Base-by-base conservation (phyloP, 1,284 basidiomycete genomes). In the Ceratobasidium sp. region DNA sequence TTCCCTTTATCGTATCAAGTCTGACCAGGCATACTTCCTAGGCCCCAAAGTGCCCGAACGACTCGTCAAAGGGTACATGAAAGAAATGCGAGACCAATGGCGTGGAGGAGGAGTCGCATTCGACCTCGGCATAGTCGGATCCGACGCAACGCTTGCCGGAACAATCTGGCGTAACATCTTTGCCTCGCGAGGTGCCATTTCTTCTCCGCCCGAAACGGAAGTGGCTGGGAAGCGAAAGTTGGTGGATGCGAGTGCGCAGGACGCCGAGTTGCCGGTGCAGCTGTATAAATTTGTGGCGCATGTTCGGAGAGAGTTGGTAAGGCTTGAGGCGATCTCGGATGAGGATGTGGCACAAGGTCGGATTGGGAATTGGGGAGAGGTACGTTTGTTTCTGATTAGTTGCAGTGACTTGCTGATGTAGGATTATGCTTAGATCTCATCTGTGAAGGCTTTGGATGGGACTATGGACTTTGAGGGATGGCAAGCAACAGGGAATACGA, bases 81-180 rank as follows among this genome's bases (percentile, higher is more conserved):
- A 91, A 69, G 84, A 86, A 74, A 79, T 97, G 84, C 91, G 91
- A 72, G 90, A 96, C 78, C 95, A 98, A 78, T 97, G 93, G 88
- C 86, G 89, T 7, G 96, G 96, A 0, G 83, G 93, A 70, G 86
- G 88, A 3, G 81, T 96, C 70, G 85, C 90, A 0, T 86, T 96
- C 72, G 96, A 98, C 78, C 84, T 94, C 55, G 92, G 86, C 0
- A 83, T 96, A 40, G 85, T 89, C 6, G 74, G 75, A 49, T 85
- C 86, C 42, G 94, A 97, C 76, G 82, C 86, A 70, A 90, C 94
- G 73, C 82, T 99, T 76, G 94, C 94, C 0, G 89, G 83, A 29
- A 93, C 93, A 3, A 80, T 96, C 0, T 99, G 96, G 96, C 84
- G 96, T 34, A 98, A 98, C 78, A 78, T 98, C 50, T 90, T 98